These are phyloP conservation scores for Harrya chromipes DNA, from an alignment of 768 basidiomycete genomes.

Conservation along the genomic window DNA sequence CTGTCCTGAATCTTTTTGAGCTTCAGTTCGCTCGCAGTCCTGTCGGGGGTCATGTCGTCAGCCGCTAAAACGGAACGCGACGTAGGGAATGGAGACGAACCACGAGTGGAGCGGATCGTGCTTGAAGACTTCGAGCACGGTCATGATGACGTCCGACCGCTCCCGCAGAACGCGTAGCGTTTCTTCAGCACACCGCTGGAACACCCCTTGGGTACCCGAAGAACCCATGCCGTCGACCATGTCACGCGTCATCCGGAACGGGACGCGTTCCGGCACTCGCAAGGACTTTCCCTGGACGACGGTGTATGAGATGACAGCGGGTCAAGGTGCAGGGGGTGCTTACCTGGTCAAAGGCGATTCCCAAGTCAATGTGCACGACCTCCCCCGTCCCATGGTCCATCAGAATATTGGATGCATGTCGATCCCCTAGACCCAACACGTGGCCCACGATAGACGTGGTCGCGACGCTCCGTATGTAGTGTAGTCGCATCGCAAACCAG, in stretches of 20 bases:
- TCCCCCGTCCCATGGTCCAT: constrained; percentile 82
- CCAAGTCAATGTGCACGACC: constrained; percentile 92
- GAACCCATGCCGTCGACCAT: constrained; percentile 93
- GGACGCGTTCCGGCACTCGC: constrained; percentile 80
- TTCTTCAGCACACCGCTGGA: constrained; percentile 93
- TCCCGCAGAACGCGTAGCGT: constrained; percentile 88
- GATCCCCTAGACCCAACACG: constrained; percentile 87
- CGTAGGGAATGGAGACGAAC: constrained; percentile 39
- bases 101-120: constrained; percentile 94
- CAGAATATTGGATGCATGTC: constrained; percentile 90
- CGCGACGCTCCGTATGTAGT: constrained; percentile 90
- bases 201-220: constrained; percentile 89
- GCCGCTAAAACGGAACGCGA: neutral
- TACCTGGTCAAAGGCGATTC: constrained; percentile 95
- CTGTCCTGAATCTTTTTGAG: constrained; percentile 59
- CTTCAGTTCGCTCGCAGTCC: constrained; percentile 79
- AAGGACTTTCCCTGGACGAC: constrained; percentile 71
- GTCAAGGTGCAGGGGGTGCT: neutral
- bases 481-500: constrained; percentile 90
- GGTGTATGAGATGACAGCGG: neutral
- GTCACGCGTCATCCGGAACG: constrained; percentile 92
- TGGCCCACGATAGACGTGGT: constrained; percentile 94
- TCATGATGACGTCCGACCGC: constrained; percentile 84
- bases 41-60: constrained; percentile 31
- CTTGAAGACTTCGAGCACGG: constrained; percentile 95